These are phyloP conservation scores for Saccharomyces hybrid DNA, from an alignment of 1,139 yeast genomes.

Conservation along the genomic window DNA sequence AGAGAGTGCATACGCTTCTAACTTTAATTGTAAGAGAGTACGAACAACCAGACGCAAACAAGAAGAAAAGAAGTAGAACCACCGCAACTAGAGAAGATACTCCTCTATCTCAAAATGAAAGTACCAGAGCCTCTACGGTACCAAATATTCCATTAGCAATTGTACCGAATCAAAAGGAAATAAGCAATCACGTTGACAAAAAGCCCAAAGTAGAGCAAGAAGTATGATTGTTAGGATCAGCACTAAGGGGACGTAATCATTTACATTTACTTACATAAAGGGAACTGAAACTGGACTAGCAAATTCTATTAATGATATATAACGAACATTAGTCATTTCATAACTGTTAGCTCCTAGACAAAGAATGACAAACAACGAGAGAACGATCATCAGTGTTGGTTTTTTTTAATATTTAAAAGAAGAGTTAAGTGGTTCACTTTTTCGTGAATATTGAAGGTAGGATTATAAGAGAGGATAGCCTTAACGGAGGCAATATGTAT, in stretches of 20 bases:
- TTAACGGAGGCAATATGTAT: neutral
- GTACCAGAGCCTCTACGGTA: neutral
- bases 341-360: no score
- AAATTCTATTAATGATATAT: neutral
- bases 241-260: neutral
- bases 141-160: neutral
- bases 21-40: conserved; percentile 72
- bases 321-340: no score
- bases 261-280: neutral
- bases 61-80: conserved; percentile 13
- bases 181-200: conserved; percentile 10
- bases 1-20: conserved; percentile 74
- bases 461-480: no score
- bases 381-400: no score
- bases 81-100: neutral
- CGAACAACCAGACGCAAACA: conserved; percentile 51
- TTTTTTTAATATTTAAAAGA: no score
- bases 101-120: neutral
- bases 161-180: neutral
- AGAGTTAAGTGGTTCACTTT: no score
- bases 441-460: no score
- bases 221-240: neutral
- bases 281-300: neutral
- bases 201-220: conserved; percentile 3
- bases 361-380: no score